phyloP scores from a whole-genome alignment of 345 rosid genomes.

The Dovyalis caffra region DNA sequence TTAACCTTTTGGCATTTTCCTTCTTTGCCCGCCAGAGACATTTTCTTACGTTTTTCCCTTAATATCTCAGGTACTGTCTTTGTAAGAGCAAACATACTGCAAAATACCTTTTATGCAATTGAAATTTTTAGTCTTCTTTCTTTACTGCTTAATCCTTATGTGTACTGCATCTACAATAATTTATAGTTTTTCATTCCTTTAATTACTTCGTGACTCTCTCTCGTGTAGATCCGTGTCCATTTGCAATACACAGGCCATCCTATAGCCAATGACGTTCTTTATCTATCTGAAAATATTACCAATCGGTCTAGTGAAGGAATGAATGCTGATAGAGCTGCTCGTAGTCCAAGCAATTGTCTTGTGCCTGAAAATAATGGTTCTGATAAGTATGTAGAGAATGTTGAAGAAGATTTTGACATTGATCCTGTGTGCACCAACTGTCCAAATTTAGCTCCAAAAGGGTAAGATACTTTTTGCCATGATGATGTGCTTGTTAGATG shows the following conservation, averaged over 20 bases:
- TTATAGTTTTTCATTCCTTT: background rate
- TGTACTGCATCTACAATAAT: too few species aligned
- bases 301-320: conserved; percentile 38
- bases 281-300: conserved; percentile 45
- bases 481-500: background rate
- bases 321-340: conserved; percentile 59
- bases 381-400: conserved; percentile 32
- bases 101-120: too few species aligned
- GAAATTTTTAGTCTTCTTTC: too few species aligned
- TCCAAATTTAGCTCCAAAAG: conserved; percentile 76
- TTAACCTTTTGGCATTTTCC: too few species aligned
- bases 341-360: conserved; percentile 28
- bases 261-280: conserved; percentile 87
- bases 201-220: background rate
- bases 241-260: conserved; percentile 80
- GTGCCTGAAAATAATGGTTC: conserved; percentile 11
- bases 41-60: too few species aligned
- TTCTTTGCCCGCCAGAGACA: too few species aligned
- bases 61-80: too few species aligned
- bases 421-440: conserved; percentile 85
- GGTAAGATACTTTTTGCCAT: conserved; percentile 37
- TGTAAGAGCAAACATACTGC: too few species aligned
- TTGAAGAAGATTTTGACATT: conserved; percentile 53
- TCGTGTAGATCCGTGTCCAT: conserved; percentile 82
- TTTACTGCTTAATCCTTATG: too few species aligned